Base-by-base conservation (phyloP, 495 filamentous ascomycete genomes). In the Xylaria castorea region DNA sequence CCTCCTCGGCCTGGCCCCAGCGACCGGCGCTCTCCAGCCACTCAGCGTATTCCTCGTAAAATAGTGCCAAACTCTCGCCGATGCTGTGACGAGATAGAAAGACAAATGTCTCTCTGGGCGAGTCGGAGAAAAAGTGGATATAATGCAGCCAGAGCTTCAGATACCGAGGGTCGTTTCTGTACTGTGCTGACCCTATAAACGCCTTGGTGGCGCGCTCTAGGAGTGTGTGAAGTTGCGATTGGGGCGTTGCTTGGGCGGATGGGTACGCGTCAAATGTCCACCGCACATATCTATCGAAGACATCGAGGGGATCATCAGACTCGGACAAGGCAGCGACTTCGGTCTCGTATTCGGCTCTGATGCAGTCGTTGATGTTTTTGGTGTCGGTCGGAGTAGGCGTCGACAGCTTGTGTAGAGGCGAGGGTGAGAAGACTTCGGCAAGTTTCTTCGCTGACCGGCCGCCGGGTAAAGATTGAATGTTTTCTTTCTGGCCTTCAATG, bases 251-350 rank as follows among this genome's bases (percentile, higher is more conserved):
- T 82, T 97, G 94, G 16, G 95, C 93, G 3, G 95, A 94, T 0
- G 96, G 97, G 76, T 98, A 98, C 18, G 95, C 93, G 78, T 97
- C 93, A 22, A 98, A 83, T 0, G 94, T 97, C 96, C 96, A 99
- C 81, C 93, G 92, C 32, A 98, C 93, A 77, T 99, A 99, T 79
- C 97, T 91, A 75, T 98, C 95, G 82, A 94, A 99, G 58, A 98
- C 87, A 78, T 98, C 97, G 44, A 99, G 89, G 3, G 96, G 96
- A 77, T 99, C 96, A 76, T 99, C 96, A 7, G 93, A 92, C 78
- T 98, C 96, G 71, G 88, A 86, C 60, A 97, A 91, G 36, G 84
- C 87, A 34, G 87, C 83, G 7, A 99, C 81, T 80, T 99, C 96
- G 12, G 88, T 86, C 80, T 99, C 97, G 76, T 91, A 99, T 80